Base-by-base conservation (phyloP, 495 filamentous ascomycete species). In the Alectoria sarmentosa region DNA sequence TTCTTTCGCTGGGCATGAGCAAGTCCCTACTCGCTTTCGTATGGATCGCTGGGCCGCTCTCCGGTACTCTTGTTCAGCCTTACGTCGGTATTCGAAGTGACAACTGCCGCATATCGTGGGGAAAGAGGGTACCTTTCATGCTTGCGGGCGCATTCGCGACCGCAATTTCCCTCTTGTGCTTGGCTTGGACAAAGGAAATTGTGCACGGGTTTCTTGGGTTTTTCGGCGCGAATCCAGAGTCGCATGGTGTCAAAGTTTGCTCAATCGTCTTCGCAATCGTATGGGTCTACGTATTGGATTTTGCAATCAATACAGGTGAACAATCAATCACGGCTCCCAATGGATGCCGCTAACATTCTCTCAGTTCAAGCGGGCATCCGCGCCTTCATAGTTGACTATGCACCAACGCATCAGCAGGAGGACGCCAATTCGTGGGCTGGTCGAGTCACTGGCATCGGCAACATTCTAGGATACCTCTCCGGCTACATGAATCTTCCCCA, bases 11-110 rank as follows among this genome's bases (percentile, higher is more conserved):
- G 23, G 92, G 92, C 10, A 80, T 97, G 76, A 94, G 88, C 81
- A 97, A 97, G 74, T 88, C 92, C 41, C 76, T 96, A n/a, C 87
- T 96, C 76, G 92, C 92, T 21, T 80, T 96, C 63, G 92, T 96
- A 32, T 97, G 92, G 92, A 92, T 97, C 66, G 92, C 92, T 13
- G 91, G 92, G 5, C 92, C 92, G 7, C 78, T 97, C 32, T 90
- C 90, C 3, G 92, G 92, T 17, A 85, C 84, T 3, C 77, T 97
- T 42, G 92, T 97, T 26, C 92, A 97, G 76, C 92, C 92, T n/a
- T 95, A 95, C 71, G 84, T 97, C 32, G 92, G 92, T 60, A 92
- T 96, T 71, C 82, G 89, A 69, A 95, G 90, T 70, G 92, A 97
- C 69, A 90, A 90, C 68, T 93, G 90, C 72, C 85, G 91, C 39